These are phyloP conservation scores for Aspergillus sclerotiicarbonarius DNA, from an alignment of 495 filamentous ascomycete species.

Conservation along the genomic window DNA sequence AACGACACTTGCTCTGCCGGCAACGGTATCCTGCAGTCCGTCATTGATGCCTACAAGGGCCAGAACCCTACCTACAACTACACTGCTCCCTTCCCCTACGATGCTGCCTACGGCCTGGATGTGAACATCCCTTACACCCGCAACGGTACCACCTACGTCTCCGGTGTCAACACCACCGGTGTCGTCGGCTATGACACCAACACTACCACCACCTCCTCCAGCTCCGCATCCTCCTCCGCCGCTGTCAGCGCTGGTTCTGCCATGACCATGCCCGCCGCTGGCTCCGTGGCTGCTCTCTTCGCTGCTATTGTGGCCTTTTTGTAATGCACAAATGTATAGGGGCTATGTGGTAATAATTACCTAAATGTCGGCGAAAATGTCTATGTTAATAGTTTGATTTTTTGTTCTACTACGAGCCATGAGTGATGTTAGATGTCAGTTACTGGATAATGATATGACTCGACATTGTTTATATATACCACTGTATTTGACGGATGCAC, in stretches of 20 bases:
- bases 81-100: constrained; percentile 4
- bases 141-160: constrained; percentile 1
- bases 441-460: background rate
- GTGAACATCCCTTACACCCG: background rate
- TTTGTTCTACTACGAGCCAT: background rate
- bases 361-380: background rate
- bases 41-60: background rate
- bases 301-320: background rate
- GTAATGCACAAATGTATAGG: background rate
- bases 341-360: background rate
- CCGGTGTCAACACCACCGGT: background rate
- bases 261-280: background rate
- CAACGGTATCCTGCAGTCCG: background rate
- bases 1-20: constrained; percentile 2
- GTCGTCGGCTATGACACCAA: background rate
- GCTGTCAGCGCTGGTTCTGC: background rate
- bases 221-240: background rate
- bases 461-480: background rate
- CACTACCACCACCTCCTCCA: background rate
- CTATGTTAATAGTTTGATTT: background rate
- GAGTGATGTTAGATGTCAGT: background rate
- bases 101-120: background rate
- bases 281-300: background rate
- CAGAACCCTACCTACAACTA: constrained; percentile 2
- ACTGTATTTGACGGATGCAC: too few relatives aligned